phyloP scores from a whole-genome alignment of 192 early-diverging fungal species.

The Podila epigama region DNA sequence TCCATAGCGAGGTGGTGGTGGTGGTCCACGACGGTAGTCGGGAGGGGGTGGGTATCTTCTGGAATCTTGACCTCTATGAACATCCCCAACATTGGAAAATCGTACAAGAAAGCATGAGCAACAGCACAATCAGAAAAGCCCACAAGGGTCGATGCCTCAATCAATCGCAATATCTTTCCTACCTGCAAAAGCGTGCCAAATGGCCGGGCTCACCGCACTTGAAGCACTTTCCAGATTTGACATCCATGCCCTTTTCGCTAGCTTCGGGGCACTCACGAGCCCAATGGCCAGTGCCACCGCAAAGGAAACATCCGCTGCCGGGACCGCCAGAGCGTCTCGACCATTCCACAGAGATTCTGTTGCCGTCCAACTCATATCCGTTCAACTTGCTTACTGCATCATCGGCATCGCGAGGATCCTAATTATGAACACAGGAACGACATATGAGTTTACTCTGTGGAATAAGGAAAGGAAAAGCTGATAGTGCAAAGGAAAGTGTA shows the following conservation, averaged over 20 bases:
- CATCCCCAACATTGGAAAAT: not conserved
- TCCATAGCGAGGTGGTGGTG: slow-evolving; percentile 37
- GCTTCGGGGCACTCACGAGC: slow-evolving; percentile 61
- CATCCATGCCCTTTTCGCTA: slow-evolving; percentile 62
- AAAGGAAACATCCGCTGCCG: slow-evolving; percentile 63
- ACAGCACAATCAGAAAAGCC: not conserved
- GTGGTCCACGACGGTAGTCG: slow-evolving; percentile 53
- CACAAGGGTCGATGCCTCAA: not conserved
- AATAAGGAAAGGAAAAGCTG: slow-evolving; percentile 9
- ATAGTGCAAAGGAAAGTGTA: not conserved
- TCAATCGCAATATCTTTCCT: not conserved
- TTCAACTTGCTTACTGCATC: slow-evolving; percentile 60
- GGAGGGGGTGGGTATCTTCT: slow-evolving; percentile 17
- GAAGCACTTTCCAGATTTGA: slow-evolving; percentile 62
- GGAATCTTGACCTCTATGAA: slow-evolving; percentile 14
- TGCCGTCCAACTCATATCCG: slow-evolving; percentile 58
- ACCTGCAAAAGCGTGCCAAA: slow-evolving; percentile 61
- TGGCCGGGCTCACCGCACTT: slow-evolving; percentile 61
- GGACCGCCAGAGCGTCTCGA: slow-evolving; percentile 58
- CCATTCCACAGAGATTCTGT: slow-evolving; percentile 59
- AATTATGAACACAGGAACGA: slow-evolving; percentile 1
- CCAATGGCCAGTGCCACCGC: slow-evolving; percentile 61
- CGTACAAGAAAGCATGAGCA: not conserved
- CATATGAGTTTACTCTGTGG: not conserved
- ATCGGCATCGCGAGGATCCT: slow-evolving; percentile 61